phyloP scores from a whole-genome alignment of 176 grass and related monocot genomes.

The Neostapfia colusana region DNA sequence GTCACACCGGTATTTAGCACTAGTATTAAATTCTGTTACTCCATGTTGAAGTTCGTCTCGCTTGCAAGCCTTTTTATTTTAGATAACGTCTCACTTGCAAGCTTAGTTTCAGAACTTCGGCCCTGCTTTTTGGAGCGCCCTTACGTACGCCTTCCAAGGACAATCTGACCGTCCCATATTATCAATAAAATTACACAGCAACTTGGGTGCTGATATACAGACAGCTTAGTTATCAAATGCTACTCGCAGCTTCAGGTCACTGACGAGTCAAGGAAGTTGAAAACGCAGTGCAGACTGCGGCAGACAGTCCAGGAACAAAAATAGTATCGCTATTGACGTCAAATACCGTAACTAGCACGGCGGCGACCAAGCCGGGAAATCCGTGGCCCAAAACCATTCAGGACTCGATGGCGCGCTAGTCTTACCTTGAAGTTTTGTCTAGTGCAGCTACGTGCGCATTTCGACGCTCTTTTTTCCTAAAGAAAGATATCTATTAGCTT shows the following conservation, averaged over 20 bases:
- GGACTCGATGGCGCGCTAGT: slow-evolving; percentile 10
- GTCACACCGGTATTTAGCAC: too few relatives aligned
- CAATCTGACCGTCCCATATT: background rate
- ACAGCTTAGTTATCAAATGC: background rate
- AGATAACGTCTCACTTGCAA: too few relatives aligned
- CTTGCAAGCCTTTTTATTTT: too few relatives aligned
- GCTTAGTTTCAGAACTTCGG: background rate
- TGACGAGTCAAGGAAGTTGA: background rate
- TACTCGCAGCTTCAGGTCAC: background rate
- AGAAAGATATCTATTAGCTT: background rate
- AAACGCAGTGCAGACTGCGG: background rate
- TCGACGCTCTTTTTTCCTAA: background rate
- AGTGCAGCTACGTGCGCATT: background rate
- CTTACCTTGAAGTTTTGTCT: slow-evolving; percentile 33
- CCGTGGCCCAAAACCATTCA: slow-evolving; percentile 10
- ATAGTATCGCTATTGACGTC: background rate
- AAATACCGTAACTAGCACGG: slow-evolving; percentile 36
- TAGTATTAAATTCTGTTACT: background rate
- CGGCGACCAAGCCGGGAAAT: slow-evolving; percentile 18
- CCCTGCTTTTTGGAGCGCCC: background rate
- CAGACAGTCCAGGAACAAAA: background rate
- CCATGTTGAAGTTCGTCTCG: background rate
- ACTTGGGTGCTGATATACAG: background rate
- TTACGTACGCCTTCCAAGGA: background rate
- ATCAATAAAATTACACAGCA: background rate